Base-by-base conservation (phyloP, 306 rosid genomes). In the Parietaria judaica region DNA sequence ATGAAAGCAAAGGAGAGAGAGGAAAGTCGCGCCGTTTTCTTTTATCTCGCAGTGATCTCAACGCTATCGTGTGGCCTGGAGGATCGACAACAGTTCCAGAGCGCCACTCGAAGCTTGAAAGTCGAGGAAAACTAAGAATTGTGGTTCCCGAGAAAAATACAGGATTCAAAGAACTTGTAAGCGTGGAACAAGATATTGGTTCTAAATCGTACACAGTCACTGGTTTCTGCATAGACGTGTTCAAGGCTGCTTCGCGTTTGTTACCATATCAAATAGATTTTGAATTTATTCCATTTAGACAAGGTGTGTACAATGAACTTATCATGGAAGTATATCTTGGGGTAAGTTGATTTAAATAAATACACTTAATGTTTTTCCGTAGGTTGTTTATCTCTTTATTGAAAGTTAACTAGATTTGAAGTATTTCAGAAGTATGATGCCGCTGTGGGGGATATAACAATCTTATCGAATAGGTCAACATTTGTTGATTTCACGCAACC, bases 41-140 rank as follows among this genome's bases (percentile, higher is more conserved):
- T 14, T 15, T 8, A 12, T 65, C 71, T 4, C 45, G 8, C 2
- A 13, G 36, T n/a, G 14, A 60, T 45, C 48, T 66, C 9, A 62
- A 66, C 43, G 14, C 51, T 10, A 46, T 72, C 36, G 37, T 54
- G 44, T 66, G 71, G 76, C 67, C 76, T 31, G 76, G 71, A 43
- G 76, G 71, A 36, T 53, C 67, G 36, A 41, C 61, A 60, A 69
- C 36, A 4, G 14, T 53, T 4, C 13, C 45, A 4, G 45, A 51
- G 3, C 55, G 66, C 35, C 46, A 35, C 31, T 65, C 55, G 10
- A 14, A 43, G 39, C 17, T 23, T 44, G 13, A 54, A 54, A 54
- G 49, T 5, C 4, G 44, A 39, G 44, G 5, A 4, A 54, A 53
- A 35, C 43, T 72, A 13, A 58, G 50, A 72, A 36, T 72, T 44